Evolutionary conservation across 1,139 yeast species (phyloP), one percentile per base, ranked within the genome.

Genomic region (Pneumocystis canis): DNA sequence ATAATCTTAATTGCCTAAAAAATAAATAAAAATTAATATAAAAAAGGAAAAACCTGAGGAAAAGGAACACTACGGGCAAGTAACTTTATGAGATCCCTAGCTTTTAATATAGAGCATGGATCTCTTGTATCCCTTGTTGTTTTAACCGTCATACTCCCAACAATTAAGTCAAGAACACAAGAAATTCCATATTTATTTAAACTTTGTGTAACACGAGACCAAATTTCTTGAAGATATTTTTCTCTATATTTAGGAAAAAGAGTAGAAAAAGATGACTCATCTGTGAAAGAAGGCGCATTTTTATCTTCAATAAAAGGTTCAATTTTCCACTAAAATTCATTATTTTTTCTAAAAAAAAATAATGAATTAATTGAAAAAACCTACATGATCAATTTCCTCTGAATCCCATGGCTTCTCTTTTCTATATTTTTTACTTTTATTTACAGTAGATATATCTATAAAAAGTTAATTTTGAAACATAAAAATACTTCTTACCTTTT

Each of bases 181-280:
- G 84, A 84, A 62, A 92, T 79, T 65, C 87, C 84, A 70, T 84
- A 84, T 63, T 81, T 80, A 33, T 86, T 89, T 60, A 94, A 77
- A 0, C 92, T 80, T 68, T 81, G 83, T 1, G 97, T 89, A 9
- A 92, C 95, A 68, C 92, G 97, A 63, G 87, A 85, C 98, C 98
- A 94, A 63, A 92, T 82, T 65, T 88, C 84, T 70, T 89, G 85
- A 66, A 92, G 78, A 72, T 92, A 94, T 66, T 81, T 84, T 76
- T 94, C 98, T 76, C 99, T 83, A 76, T 92, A 92, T 75, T 94
- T 94, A 35, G 99, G 99, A 74, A 92, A 92, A 61, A 92, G 78
- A 1, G 97, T 90, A 82, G 90, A 88, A 73, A 94, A 92, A 60
- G 95, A 86, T 25, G 95, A 87, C 72, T 92, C 98, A 74, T 92